Evolutionary conservation across 306 rosid genomes (phyloP), one percentile per base, ranked within the genome.

Genomic region (Lagenaria siceraria): DNA sequence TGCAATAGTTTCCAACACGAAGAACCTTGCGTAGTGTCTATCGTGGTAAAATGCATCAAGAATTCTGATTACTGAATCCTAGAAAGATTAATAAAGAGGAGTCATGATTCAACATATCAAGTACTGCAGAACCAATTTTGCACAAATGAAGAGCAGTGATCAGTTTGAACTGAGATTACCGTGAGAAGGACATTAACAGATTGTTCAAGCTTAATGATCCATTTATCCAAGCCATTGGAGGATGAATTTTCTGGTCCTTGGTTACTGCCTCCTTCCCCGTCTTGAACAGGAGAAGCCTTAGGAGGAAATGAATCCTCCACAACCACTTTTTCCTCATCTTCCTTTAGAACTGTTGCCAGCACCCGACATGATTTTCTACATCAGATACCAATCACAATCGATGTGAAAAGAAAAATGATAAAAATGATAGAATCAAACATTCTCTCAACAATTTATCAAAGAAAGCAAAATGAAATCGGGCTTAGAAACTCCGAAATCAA

Each of bases 1-100:
- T 3, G 99, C 99, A 78, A 95, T 95, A 76, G 99, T 95, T 84
- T 95, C 98, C 78, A 95, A 88, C 58, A 95, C 99, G 75, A 79
- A 95, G 88, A 95, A 95, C 86, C 99, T 89, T 17, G 99, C 93
- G 81, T 90, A 95, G 79, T 90, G 5, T 77, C 99, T 88, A 80
- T 95, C 93, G 54, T 15, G 84, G 78, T 95, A 95, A 73, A 95
- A 77, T 40, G 91, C 71, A 80, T 95, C 97, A 10, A 95, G 97
- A 81, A 95, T 77, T 85, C 85, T 88, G 38, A 92, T 90, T 17
- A 90, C 99, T n/a, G 97, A 81, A 83, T 92, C 97, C 97, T 95
- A 92, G 60, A 88, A 90, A 29, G 6, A 86, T 33, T 61, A 80
- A 54, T 17, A 59, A 38, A 63, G 76, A 18, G 4, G 38, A 77